These are phyloP conservation scores for Aspergillus phoenicis DNA, from an alignment of 2,329 filamentous ascomycete genomes.

Conservation along the genomic window DNA sequence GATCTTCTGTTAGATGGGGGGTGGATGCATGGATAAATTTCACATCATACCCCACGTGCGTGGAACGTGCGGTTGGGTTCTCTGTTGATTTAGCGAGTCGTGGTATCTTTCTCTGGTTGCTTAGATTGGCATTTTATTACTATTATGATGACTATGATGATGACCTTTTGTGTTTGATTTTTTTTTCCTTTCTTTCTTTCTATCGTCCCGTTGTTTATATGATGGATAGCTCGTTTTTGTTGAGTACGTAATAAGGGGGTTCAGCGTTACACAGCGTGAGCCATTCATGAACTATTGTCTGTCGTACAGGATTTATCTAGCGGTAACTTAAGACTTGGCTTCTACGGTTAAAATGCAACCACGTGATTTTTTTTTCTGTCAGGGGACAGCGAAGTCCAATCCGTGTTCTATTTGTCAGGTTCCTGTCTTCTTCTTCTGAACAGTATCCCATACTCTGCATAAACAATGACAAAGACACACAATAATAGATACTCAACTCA, in stretches of 20 bases:
- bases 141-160: not conserved
- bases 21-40: conserved; percentile 37
- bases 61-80: not conserved
- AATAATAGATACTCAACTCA: conserved; percentile 3
- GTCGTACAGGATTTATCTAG: no score
- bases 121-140: not conserved
- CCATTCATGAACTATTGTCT: no score
- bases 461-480: not conserved
- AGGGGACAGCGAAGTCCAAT: conserved; percentile 4
- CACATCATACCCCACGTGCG: not conserved
- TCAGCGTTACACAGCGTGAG: no score
- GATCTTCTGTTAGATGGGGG: conserved; percentile 45
- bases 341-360: not conserved
- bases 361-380: not conserved
- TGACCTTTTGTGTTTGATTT: not conserved
- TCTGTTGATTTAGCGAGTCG: not conserved
- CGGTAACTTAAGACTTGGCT: not conserved
- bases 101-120: not conserved
- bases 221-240: not conserved
- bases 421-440: not conserved
- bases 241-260: not conserved
- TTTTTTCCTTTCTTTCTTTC: not conserved
- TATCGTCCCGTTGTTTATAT: not conserved
- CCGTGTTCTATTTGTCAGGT: conserved; percentile 1
- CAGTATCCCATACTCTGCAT: not conserved